Evolutionary conservation across 2,329 filamentous ascomycete species (phyloP).

Genomic region (Lachnellula willkommii): DNA sequence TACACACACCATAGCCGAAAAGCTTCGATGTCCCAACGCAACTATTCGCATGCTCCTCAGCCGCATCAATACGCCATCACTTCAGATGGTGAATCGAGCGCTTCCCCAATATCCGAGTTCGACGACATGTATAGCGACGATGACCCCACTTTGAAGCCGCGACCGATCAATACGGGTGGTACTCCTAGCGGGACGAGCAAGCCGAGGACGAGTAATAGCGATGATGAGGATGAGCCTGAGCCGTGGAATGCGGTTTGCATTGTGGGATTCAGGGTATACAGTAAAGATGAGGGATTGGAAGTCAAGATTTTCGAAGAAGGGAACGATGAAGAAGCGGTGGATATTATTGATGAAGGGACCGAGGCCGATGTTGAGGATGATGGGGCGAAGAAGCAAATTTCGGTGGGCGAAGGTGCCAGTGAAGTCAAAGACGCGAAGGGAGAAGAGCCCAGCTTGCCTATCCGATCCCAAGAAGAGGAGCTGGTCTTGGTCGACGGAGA

Average conservation of each 20-base stretch:
- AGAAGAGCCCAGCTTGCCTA: constrained; percentile 1
- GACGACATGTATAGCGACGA: constrained; percentile 55
- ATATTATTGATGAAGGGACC: constrained; percentile 9
- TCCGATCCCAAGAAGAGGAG: constrained; percentile 4
- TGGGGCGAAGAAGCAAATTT: neutral
- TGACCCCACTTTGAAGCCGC: constrained; percentile 50
- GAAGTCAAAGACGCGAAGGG: neutral
- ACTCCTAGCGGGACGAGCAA: constrained; percentile 26
- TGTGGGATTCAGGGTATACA: constrained; percentile 38
- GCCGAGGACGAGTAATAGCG: constrained; percentile 22
- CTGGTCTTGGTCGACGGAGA: constrained; percentile 10
- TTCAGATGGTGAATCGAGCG: constrained; percentile 51
- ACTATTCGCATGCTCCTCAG: constrained; percentile 28
- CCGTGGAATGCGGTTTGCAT: constrained; percentile 41
- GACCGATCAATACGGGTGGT: constrained; percentile 16
- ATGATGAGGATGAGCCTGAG: constrained; percentile 34
- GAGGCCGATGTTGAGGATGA: constrained; percentile 22
- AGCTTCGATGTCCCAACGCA: neutral
- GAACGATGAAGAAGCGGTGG: constrained; percentile 6
- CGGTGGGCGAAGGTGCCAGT: neutral
- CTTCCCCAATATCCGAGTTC: constrained; percentile 55
- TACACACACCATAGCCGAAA: constrained; percentile 12
- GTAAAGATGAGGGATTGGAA: constrained; percentile 38
- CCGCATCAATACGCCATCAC: constrained; percentile 20
- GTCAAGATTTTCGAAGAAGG: constrained; percentile 21